Evolutionary conservation across 306 rosid species (phyloP), one percentile per base, ranked within the genome.

Genomic region (Vachellia collinsii): DNA sequence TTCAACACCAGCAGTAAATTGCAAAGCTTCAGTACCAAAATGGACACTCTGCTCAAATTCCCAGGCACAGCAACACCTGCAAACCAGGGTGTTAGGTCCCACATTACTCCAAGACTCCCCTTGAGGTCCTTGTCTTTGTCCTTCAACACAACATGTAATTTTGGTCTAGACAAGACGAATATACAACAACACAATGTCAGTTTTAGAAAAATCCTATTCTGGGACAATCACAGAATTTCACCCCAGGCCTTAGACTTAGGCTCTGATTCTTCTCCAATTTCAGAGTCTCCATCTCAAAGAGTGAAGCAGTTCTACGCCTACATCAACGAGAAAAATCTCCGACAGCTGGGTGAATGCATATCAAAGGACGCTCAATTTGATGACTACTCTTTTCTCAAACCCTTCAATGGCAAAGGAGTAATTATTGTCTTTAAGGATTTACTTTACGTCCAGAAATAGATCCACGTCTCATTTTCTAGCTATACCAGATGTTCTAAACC

Each of bases 341-440:
- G 14, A 82, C 78, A 86, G 38, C 85, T 90, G 72, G 80, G 80
- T 37, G 79, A 80, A n/a, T 83, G 51, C 80, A 86, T 94, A 78
- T 81, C 94, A 8, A 25, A 73, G 38, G 91, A 86, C 43, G 91
- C 96, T 79, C 56, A 64, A 75, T 84, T 94, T 58, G 87, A 91
- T 34, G 97, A 94, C 77, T 85, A 86, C 84, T 80, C 89, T 38
- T 94, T 92, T 78, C 54, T 74, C 81, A 76, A 72, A 70, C 88
- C 97, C 82, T 87, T 51, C 74, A 88, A 23, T 17, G 98, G 97
- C 73, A 94, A 87, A 84, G 72, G 80, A 89, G 97, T 94, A 47
- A 77, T 56, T n/a, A 20, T 20, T 56, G 20, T 8, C 20, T 56
- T 20, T 9, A 20, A 29, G 12, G n/a, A 54, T 54, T 56, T 56